Conservation (phyloP, 148 eudicot species). For the Beta vulgaris region DNA sequence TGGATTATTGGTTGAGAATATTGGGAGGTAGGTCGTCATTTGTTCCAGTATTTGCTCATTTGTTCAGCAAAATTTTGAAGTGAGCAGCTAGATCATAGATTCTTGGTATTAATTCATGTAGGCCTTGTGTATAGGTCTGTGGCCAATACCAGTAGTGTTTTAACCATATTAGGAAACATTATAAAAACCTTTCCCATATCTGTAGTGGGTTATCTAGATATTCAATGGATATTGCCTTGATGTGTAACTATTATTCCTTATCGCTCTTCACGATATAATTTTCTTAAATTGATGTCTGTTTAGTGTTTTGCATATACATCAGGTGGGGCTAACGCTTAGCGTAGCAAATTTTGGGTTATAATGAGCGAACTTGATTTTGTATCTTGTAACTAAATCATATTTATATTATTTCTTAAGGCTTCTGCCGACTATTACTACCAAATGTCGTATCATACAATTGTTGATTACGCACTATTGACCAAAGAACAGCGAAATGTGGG, state of each 20-base stretch:
- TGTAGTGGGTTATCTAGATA: not conserved
- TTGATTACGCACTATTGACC: not conserved
- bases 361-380: not conserved
- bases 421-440: not conserved
- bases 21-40: slow-evolving; percentile 17
- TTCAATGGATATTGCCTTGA: not conserved
- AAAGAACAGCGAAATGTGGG: not conserved
- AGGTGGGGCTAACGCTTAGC: not conserved
- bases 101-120: not conserved
- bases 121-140: slow-evolving; percentile 20
- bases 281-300: not conserved
- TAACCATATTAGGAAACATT: not conserved
- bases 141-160: not conserved
- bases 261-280: not conserved
- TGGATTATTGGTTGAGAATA: not conserved
- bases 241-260: slow-evolving; percentile 7
- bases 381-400: not conserved
- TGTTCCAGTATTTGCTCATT: not conserved
- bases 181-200: not conserved
- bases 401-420: not conserved
- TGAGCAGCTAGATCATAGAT: slow-evolving; percentile 17
- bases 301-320: not conserved
- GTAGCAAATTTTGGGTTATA: not conserved
- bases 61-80: slow-evolving; percentile 21
- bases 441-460: not conserved